Base-by-base conservation (phyloP, 768 basidiomycete species). In the Pisolithus orientalis region DNA sequence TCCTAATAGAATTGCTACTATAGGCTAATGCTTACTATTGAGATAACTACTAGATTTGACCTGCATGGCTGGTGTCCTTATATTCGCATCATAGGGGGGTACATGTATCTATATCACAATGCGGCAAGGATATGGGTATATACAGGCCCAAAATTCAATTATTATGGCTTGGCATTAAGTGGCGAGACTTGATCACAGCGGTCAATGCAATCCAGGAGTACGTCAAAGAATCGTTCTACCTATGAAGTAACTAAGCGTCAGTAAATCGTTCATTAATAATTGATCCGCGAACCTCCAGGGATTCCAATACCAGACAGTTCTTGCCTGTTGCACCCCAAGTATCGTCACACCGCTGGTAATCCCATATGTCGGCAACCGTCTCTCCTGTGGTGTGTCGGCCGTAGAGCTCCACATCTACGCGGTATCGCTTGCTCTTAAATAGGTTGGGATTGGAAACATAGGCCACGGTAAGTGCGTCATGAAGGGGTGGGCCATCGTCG, bases 401-500 rank as follows among this genome's bases (percentile, higher is more conserved):
- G 6, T 71, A 74, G 16, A 87, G 73, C 58, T 94, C 92, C n/a
- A 90, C 77, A 56, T 94, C 92, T 0, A 94, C 90, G 43, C 86
- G 76, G 63, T 84, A 81, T n/a, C 91, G 74, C 46, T 64, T 77
- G 32, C 70, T 69, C 24, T 65, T 64, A 65, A 93, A 92, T 1
- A 92, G 58, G 5, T 81, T 75, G 0, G 90, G 89, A n/a, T 69
- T 66, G 1, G 82, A 78, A 34, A 92, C 73, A 55, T 88, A 94
- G 9, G 83, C 86, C 44, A 94, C 72, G 0, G 92, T 90, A 34
- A 94, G 74, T 0, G 90, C 82, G 59, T 94, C 93, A 56, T 95
- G 93, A 2, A 94, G 72, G 2, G 93, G 93, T 6, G 93, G 93
- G 0, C 90, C 92, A 32, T 87, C 76, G n/a, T 75, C 64, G 65